Percentiles rank a stretch among this genome's conserved stretches.
phyloP scores from a whole-genome alignment of 306 rosid genomes.

The Argentina anserina region DNA sequence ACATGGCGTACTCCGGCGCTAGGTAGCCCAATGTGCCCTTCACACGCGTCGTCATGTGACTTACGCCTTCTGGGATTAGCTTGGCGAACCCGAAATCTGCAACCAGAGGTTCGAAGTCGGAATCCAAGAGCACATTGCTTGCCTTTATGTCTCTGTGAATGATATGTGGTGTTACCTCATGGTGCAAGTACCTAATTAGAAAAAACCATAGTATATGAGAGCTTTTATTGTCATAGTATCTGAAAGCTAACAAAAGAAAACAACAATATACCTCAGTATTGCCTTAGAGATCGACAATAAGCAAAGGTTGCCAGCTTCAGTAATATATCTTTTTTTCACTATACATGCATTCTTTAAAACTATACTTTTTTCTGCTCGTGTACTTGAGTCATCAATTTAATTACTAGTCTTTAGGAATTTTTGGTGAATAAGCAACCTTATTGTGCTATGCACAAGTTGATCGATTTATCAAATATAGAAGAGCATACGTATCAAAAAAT shows the following conservation, averaged over 20 bases:
- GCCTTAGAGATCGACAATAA: too few relatives aligned
- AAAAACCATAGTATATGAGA: neutral
- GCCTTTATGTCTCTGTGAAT: slow-evolving; percentile 89
- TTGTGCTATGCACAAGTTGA: neutral
- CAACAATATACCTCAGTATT: neutral
- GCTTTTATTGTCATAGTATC: neutral
- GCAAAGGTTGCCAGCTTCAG: too few relatives aligned
- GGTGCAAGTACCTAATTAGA: slow-evolving; percentile 67
- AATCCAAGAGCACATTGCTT: slow-evolving; percentile 72
- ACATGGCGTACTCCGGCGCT: slow-evolving; percentile 93
- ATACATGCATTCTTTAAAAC: too few relatives aligned
- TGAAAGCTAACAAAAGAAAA: neutral
- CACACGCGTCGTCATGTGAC: slow-evolving; percentile 86
- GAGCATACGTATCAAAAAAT: too few relatives aligned
- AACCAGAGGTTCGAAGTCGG: slow-evolving; percentile 68
- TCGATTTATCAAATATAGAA: neutral
- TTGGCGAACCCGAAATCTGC: slow-evolving; percentile 94
- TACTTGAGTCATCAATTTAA: neutral
- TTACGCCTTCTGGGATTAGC: slow-evolving; percentile 85
- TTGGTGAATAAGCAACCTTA: neutral
- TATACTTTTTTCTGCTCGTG: neutral
- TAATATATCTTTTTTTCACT: too few relatives aligned
- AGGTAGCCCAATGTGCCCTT: slow-evolving; percentile 87
- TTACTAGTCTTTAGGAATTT: too few relatives aligned
- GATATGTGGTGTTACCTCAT: slow-evolving; percentile 75